Percentiles rank a stretch among this genome's conserved stretches.
Evolutionary conservation across 169 alveolate species (phyloP).

Genomic region (Plasmodium vivax): DNA sequence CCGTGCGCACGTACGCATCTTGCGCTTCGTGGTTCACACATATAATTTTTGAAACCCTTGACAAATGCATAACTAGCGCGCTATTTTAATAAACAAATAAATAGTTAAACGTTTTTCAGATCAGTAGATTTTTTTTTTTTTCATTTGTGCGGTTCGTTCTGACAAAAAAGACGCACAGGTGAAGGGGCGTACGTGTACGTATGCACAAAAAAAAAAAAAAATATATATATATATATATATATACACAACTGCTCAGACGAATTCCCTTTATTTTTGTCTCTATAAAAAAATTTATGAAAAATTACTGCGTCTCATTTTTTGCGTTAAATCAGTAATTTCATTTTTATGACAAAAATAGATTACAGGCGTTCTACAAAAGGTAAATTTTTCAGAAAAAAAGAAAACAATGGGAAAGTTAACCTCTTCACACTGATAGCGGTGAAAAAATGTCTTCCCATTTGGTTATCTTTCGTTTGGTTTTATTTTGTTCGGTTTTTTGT

Average conservation of each 20-base stretch:
- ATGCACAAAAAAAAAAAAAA: background rate
- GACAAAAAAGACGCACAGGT: background rate
- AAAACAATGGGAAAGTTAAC: background rate
- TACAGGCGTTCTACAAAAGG: slow-evolving; percentile 12
- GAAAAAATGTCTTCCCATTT: background rate
- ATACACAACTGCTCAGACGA: background rate
- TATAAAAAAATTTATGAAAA: slow-evolving; percentile 10
- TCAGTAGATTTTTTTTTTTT: background rate
- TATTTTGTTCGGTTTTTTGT: background rate
- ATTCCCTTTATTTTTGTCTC: background rate
- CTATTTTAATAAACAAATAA: slow-evolving; percentile 15
- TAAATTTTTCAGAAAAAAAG: background rate
- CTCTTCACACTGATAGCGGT: background rate
- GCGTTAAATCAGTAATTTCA: background rate
- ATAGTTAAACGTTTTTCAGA: slow-evolving; percentile 19
- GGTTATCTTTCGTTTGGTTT: background rate
- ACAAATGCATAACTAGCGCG: background rate
- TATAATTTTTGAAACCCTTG: background rate
- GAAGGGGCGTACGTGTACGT: background rate
- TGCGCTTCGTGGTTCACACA: background rate
- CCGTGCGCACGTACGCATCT: background rate
- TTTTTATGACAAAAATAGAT: background rate
- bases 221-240: background rate
- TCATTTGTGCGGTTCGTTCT: background rate
- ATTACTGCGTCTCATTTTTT: background rate